Evolutionary conservation across 306 rosid genomes (phyloP).

Genomic region (Trifolium pratense): DNA sequence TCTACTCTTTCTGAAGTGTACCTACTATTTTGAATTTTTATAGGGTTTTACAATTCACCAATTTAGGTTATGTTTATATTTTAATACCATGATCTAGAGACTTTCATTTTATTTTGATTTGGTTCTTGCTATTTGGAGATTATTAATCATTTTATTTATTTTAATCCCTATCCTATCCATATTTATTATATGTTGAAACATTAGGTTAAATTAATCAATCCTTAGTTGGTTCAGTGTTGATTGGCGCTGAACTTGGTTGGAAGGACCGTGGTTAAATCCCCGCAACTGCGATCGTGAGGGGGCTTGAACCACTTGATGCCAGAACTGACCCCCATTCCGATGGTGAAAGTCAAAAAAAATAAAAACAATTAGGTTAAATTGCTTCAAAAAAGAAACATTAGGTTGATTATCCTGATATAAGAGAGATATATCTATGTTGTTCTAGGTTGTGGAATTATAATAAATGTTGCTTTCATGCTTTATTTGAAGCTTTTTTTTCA

Average conservation of each 20-base stretch:
- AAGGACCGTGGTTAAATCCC: no score
- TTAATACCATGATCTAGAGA: neutral
- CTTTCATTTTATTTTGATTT: neutral
- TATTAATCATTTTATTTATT: neutral
- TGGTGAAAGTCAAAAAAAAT: no score
- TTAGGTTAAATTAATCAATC: no score
- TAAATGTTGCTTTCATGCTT: constrained; percentile 29
- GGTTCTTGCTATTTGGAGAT: neutral
- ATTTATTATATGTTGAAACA: no score
- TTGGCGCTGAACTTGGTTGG: no score
- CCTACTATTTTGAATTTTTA: neutral
- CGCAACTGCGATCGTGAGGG: no score
- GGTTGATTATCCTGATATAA: neutral
- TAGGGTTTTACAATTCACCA: constrained; percentile 26
- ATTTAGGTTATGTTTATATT: neutral
- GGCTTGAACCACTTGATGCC: no score
- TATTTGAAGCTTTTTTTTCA: neutral
- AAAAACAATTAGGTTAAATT: no score
- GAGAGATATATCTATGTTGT: constrained; percentile 16
- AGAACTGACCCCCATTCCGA: no score
- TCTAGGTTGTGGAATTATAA: constrained; percentile 14
- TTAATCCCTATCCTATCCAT: neutral
- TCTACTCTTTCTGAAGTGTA: no score
- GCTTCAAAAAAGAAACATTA: no score
- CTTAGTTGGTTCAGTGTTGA: no score